Evolutionary conservation across 2,329 filamentous ascomycete genomes (phyloP).

Genomic region (Colletotrichum filicis): DNA sequence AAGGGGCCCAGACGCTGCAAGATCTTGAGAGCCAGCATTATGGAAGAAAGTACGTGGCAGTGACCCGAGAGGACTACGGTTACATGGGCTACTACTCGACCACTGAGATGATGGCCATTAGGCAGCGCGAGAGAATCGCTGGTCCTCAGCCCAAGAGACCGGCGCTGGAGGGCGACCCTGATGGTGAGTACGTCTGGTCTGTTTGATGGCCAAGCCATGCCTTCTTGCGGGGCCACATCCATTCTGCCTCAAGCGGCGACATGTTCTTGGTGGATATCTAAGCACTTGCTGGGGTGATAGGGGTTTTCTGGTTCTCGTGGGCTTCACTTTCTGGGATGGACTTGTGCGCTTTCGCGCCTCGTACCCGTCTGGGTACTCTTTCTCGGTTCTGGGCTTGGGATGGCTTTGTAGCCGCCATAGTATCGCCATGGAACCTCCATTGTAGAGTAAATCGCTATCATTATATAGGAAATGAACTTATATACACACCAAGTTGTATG

Average conservation of each 20-base stretch:
- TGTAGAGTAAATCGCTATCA: background rate
- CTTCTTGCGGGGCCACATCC: background rate
- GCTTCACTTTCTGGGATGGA: background rate
- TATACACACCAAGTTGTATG: no score
- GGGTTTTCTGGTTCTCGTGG: background rate
- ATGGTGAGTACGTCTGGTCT: background rate
- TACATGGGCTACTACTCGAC: background rate
- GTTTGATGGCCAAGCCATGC: background rate
- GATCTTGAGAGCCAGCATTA: background rate
- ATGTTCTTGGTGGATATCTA: background rate
- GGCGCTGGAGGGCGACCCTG: background rate
- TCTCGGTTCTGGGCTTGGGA: slow-evolving; percentile 1
- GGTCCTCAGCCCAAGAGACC: background rate
- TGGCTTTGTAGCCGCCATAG: background rate
- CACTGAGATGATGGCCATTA: background rate
- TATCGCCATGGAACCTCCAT: background rate
- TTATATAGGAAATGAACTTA: background rate
- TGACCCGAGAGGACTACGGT: background rate
- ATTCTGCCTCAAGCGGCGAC: background rate
- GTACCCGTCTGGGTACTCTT: background rate
- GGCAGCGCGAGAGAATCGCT: background rate
- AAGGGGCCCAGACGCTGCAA: background rate
- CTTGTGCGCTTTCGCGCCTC: background rate
- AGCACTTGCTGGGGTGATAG: background rate
- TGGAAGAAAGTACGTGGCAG: no score